Conservation (phyloP, 2,329 filamentous ascomycete genomes). For the Fragosphaeria purpurea region DNA sequence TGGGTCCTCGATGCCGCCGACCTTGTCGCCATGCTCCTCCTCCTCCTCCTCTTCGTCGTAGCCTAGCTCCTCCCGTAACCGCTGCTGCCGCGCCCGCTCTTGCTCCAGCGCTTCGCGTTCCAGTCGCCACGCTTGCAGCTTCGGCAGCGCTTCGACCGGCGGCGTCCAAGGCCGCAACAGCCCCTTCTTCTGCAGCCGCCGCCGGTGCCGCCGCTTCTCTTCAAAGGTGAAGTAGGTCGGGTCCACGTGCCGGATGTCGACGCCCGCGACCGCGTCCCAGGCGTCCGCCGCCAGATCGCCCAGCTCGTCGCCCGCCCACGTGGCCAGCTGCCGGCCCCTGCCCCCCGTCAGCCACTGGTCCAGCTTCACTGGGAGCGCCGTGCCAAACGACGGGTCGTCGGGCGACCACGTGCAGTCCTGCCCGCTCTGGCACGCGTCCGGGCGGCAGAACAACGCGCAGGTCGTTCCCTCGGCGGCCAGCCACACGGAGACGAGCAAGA, state of each 20-base stretch:
- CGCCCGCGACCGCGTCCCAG: conserved; percentile 34
- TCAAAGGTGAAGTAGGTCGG: conserved; percentile 34
- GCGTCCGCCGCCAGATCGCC: conserved; percentile 38
- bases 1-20: conserved; percentile 5
- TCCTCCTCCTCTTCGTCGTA: conserved; percentile 20
- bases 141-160: conserved; percentile 30
- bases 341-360: conserved; percentile 52
- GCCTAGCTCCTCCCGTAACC: conserved; percentile 28
- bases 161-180: conserved; percentile 27
- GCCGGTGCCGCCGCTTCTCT: conserved; percentile 36
- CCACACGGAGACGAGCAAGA: conserved; percentile 40
- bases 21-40: neutral
- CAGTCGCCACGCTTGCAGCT: conserved; percentile 35
- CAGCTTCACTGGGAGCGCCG: conserved; percentile 49
- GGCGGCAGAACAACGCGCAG: conserved; percentile 45
- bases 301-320: conserved; percentile 31
- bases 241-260: conserved; percentile 34
- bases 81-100: conserved; percentile 29
- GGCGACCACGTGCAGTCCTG: conserved; percentile 44
- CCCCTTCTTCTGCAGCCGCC: conserved; percentile 40
- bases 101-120: conserved; percentile 30
- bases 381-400: conserved; percentile 51
- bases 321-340: conserved; percentile 30
- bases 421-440: conserved; percentile 35
- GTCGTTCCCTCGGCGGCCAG: conserved; percentile 42